phyloP scores from a whole-genome alignment of 2,329 filamentous ascomycete genomes.

The Venturia effusa region DNA sequence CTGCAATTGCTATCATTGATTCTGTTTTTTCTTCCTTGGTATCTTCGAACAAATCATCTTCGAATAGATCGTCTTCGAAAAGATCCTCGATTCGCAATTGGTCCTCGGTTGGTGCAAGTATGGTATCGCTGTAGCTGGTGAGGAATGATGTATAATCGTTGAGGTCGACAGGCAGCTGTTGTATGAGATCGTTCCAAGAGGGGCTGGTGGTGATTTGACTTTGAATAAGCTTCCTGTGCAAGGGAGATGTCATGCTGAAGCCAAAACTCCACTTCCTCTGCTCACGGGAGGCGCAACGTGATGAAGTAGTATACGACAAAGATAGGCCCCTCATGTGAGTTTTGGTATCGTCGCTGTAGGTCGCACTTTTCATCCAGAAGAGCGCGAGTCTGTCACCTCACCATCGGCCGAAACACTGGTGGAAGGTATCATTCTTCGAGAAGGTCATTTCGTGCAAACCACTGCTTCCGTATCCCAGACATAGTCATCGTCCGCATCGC shows the following conservation, averaged over 20 bases:
- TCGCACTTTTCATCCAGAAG: neutral
- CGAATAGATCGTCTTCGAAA: neutral
- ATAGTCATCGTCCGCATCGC: neutral
- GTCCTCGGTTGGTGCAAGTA: neutral
- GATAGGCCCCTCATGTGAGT: neutral
- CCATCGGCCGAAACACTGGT: neutral
- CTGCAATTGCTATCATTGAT: neutral
- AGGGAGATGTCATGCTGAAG: neutral
- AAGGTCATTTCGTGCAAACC: neutral
- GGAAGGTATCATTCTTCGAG: neutral
- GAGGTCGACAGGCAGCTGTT: neutral
- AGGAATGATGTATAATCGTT: constrained; percentile 2
- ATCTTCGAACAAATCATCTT: neutral
- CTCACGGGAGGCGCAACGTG: neutral
- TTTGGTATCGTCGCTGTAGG: neutral
- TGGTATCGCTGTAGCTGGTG: neutral
- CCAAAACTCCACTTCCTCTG: neutral
- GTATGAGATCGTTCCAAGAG: neutral
- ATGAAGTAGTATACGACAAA: neutral
- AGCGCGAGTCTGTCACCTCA: neutral
- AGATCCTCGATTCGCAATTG: constrained; percentile 1
- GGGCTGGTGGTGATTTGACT: neutral
- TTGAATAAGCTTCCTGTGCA: neutral
- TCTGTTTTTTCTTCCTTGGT: neutral
- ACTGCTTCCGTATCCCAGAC: neutral